Conservation (phyloP, 2,329 filamentous ascomycete genomes). For the Whalleya microplaca region DNA sequence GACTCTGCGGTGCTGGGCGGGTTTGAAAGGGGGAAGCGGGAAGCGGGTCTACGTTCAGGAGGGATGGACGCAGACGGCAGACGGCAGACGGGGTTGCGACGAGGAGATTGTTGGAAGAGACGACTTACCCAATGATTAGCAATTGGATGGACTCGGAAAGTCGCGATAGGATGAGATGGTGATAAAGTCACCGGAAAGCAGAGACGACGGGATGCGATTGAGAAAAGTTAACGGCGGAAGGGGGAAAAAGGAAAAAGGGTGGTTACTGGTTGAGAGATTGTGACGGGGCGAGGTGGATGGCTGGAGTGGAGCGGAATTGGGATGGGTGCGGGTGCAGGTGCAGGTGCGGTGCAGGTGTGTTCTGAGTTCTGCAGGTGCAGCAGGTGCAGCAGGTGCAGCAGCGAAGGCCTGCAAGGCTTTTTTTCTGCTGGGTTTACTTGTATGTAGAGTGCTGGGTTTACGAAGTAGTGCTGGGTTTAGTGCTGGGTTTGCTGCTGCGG, state of each 20-base stretch:
- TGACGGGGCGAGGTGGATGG: conserved; percentile 33
- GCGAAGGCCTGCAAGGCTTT: neutral
- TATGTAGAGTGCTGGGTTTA: too few species aligned
- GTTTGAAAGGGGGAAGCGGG: conserved; percentile 1
- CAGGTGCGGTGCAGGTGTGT: conserved; percentile 17
- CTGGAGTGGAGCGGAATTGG: conserved; percentile 27
- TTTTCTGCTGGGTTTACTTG: neutral
- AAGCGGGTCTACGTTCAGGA: neutral
- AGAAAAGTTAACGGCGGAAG: conserved; percentile 32
- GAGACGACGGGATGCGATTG: conserved; percentile 19
- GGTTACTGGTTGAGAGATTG: conserved; percentile 34
- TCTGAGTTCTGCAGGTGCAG: neutral
- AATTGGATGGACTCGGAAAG: conserved; percentile 22
- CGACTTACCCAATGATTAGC: conserved; percentile 15
- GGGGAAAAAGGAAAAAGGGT: conserved; percentile 38
- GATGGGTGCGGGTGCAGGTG: conserved; percentile 20
- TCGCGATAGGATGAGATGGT: conserved; percentile 24
- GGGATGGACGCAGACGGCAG: neutral
- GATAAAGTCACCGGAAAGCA: conserved; percentile 25
- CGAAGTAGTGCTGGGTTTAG: neutral
- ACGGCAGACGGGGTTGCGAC: neutral
- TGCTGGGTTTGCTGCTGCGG: neutral
- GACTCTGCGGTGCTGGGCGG: neutral
- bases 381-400: neutral
- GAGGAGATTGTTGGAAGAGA: neutral